Conservation (phyloP, 257 asterid genomes). For the Primulina tabacum region DNA sequence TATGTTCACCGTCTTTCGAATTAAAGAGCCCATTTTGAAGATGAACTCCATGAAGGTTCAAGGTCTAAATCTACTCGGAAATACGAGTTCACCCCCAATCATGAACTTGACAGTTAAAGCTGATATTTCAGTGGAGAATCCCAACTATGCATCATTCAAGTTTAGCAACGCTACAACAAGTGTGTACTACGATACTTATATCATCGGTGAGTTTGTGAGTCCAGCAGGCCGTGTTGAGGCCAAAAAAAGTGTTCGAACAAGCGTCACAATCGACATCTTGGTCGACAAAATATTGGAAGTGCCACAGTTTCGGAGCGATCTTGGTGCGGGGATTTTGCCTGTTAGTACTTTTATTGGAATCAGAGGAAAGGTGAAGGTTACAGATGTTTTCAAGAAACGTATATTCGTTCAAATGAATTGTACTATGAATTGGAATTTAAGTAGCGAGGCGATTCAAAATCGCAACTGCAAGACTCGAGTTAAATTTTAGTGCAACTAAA, state of each 20-base stretch:
- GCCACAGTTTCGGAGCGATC: slow-evolving; percentile 28
- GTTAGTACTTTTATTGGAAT: slow-evolving; percentile 32
- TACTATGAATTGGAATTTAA: slow-evolving; percentile 35
- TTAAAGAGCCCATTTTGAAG: slow-evolving; percentile 37
- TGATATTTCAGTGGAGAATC: slow-evolving; percentile 37
- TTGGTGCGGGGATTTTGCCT: slow-evolving; percentile 20
- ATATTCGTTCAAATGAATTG: slow-evolving; percentile 41
- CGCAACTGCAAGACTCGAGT: slow-evolving; percentile 29
- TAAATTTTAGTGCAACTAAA: slow-evolving; percentile 10
- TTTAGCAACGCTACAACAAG: slow-evolving; percentile 28
- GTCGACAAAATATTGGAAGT: slow-evolving; percentile 28
- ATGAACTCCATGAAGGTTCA: slow-evolving; percentile 31
- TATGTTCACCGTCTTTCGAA: slow-evolving; percentile 38
- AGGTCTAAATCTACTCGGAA: slow-evolving; percentile 25
- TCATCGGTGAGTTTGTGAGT: slow-evolving; percentile 32
- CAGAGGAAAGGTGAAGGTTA: slow-evolving; percentile 43
- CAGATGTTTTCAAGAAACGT: slow-evolving; percentile 28
- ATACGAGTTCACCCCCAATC: slow-evolving; percentile 14
- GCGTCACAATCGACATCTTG: slow-evolving; percentile 31
- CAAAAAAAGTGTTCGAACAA: slow-evolving; percentile 25
- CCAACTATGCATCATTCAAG: slow-evolving; percentile 42
- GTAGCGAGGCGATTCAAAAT: slow-evolving; percentile 28
- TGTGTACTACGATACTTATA: slow-evolving; percentile 30
- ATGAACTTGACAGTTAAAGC: slow-evolving; percentile 35
- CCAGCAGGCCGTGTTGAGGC: slow-evolving; percentile 38